phyloP scores from a whole-genome alignment of 305 asterid genomes.

The Solanum aculeatissimum region DNA sequence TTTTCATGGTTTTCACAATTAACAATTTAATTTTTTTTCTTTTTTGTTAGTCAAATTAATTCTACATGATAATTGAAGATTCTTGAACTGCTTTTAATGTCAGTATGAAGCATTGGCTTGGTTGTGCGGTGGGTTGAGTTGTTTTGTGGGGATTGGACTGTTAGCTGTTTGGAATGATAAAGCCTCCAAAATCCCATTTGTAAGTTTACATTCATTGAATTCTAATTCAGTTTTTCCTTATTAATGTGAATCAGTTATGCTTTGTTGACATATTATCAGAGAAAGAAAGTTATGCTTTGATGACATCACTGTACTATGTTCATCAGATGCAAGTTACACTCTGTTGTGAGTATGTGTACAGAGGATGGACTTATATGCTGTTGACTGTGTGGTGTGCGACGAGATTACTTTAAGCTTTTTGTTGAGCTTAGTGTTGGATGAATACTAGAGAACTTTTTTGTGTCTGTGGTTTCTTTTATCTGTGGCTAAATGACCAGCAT shows the following conservation, averaged over 20 bases:
- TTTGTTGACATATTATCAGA: background rate
- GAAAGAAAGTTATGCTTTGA: background rate
- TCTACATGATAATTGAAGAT: background rate
- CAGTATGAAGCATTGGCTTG: slow-evolving; percentile 95
- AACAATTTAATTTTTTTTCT: background rate
- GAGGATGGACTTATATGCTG: background rate
- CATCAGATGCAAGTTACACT: background rate
- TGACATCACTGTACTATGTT: background rate
- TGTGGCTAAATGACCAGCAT: background rate
- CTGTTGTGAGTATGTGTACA: background rate
- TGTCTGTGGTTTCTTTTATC: background rate
- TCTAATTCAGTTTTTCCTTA: background rate
- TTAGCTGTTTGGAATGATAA: slow-evolving; percentile 85
- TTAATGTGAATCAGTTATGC: background rate
- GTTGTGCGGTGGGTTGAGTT: slow-evolving; percentile 83
- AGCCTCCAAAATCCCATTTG: slow-evolving; percentile 84
- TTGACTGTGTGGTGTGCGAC: background rate
- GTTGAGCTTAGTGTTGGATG: background rate
- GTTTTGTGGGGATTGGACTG: slow-evolving; percentile 61
- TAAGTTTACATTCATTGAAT: slow-evolving; percentile 30
- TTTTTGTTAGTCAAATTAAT: background rate
- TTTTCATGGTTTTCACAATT: background rate
- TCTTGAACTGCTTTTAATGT: background rate
- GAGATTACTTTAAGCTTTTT: background rate
- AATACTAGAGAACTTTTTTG: background rate